These are phyloP conservation scores for Amanita inopinata DNA, from an alignment of 768 basidiomycete genomes.

Conservation along the genomic window DNA sequence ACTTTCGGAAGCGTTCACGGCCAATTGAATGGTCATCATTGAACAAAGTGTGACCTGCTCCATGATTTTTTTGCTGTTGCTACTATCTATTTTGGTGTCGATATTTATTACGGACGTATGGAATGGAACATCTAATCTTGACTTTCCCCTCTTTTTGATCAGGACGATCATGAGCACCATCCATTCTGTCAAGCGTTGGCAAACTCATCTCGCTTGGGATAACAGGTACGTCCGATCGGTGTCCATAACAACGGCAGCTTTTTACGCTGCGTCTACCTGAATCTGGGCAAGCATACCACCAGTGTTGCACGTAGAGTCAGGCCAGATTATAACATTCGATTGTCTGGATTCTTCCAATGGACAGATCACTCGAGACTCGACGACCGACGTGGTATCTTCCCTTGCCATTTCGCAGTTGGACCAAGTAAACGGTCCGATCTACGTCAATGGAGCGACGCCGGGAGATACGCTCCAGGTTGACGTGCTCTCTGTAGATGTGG, in stretches of 20 bases:
- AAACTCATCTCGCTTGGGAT: conserved; percentile 51
- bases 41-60: background rate
- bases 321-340: conserved; percentile 45
- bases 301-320: conserved; percentile 37
- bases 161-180: conserved; percentile 29
- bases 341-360: conserved; percentile 59
- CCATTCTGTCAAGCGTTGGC: conserved; percentile 42
- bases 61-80: background rate
- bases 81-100: background rate
- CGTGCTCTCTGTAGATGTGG: conserved; percentile 40
- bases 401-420: conserved; percentile 40
- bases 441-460: conserved; percentile 38
- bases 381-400: conserved; percentile 22
- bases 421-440: conserved; percentile 54
- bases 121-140: background rate
- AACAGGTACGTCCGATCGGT: conserved; percentile 31
- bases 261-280: too few species aligned
- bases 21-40: conserved; percentile 28
- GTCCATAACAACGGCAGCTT: background rate
- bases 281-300: conserved; percentile 55
- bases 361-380: conserved; percentile 39
- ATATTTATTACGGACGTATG: background rate
- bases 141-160: too few species aligned
- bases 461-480: conserved; percentile 56
- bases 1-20: conserved; percentile 8